These are phyloP conservation scores for Penicillium flavigenum DNA, from an alignment of 495 filamentous ascomycete genomes.

Conservation along the genomic window DNA sequence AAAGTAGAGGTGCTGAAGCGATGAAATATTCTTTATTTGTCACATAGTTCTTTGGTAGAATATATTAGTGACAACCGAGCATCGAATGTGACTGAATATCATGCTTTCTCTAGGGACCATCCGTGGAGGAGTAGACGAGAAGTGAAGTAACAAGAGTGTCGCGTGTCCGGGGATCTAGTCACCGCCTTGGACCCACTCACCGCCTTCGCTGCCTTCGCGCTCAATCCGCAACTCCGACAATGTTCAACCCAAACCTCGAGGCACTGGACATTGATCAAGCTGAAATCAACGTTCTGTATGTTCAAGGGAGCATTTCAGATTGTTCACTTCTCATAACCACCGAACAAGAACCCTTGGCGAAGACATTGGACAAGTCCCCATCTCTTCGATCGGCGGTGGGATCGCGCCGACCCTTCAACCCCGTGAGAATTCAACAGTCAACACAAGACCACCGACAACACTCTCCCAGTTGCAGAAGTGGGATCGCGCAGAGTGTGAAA, in stretches of 20 bases:
- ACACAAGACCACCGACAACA: slow-evolving; percentile 2
- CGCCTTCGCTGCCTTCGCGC: slow-evolving; percentile 9
- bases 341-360: background rate
- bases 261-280: background rate
- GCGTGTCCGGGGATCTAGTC: background rate
- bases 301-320: background rate
- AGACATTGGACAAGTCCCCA: background rate
- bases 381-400: slow-evolving; percentile 4
- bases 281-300: background rate
- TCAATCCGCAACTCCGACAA: slow-evolving; percentile 14
- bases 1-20: background rate
- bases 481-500: background rate
- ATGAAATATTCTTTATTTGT: background rate
- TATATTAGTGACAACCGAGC: background rate
- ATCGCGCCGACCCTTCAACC: slow-evolving; percentile 7
- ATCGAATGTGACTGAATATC: background rate
- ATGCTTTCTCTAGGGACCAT: background rate
- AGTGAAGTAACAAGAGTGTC: background rate
- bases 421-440: slow-evolving; percentile 5
- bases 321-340: background rate
- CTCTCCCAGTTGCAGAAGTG: background rate
- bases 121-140: background rate
- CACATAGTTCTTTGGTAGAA: background rate
- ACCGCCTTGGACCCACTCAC: slow-evolving; percentile 3
- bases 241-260: slow-evolving; percentile 1